Percentiles rank a stretch among this genome's conserved stretches.
These are phyloP conservation scores for Scleroderma bovista DNA, from an alignment of 768 basidiomycete species.

Conservation along the genomic window DNA sequence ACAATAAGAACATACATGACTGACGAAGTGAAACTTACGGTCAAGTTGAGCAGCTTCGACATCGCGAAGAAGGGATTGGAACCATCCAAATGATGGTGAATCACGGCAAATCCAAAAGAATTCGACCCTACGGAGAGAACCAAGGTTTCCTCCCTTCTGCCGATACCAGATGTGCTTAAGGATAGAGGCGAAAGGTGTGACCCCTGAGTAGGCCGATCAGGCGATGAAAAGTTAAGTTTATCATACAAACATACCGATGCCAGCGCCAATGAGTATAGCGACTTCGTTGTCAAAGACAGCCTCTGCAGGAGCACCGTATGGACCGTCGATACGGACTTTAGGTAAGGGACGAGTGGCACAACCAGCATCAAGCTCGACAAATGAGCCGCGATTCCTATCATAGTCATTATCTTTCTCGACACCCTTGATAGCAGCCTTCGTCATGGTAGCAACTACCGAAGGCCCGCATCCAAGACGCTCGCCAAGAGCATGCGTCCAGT, in stretches of 20 bases:
- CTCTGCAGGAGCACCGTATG: constrained; percentile 90
- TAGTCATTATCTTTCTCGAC: constrained; percentile 50
- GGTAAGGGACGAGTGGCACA: constrained; percentile 54
- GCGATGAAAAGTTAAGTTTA: neutral
- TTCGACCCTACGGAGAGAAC: constrained; percentile 81
- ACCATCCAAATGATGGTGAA: constrained; percentile 98
- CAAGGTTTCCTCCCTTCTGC: constrained; percentile 71
- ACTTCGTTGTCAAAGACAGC: constrained; percentile 85
- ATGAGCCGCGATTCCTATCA: constrained; percentile 62
- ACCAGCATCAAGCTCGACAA: constrained; percentile 66
- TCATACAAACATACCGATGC: constrained; percentile 63
- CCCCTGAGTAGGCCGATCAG: constrained; percentile 40
- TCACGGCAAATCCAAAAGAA: constrained; percentile 95
- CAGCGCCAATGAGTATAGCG: constrained; percentile 87
- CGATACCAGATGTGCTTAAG: constrained; percentile 96
- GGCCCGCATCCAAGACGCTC: constrained; percentile 82
- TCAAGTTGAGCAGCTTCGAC: constrained; percentile 86
- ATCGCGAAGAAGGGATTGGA: constrained; percentile 83
- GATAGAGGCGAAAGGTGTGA: constrained; percentile 93
- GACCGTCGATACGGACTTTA: constrained; percentile 76
- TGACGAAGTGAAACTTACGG: constrained; percentile 47
- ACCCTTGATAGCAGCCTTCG: constrained; percentile 73
- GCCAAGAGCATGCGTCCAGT: constrained; percentile 80
- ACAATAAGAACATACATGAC: too few relatives aligned
- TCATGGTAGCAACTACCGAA: constrained; percentile 71